Base-by-base conservation (phyloP, 768 basidiomycete genomes). In the Chalciporus piperatus region DNA sequence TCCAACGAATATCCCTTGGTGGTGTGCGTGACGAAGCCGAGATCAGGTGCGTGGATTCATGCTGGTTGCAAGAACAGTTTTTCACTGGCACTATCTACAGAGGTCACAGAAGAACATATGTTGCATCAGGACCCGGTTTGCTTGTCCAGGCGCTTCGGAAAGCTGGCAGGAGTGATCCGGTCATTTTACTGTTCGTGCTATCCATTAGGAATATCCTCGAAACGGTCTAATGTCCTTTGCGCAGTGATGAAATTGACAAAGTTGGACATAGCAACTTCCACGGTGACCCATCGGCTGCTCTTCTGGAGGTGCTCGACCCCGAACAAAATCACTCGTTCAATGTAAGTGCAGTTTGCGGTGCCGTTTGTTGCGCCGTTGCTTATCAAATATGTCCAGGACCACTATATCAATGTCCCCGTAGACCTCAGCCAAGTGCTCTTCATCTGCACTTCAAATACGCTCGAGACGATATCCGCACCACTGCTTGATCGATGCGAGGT, bases 21-120 rank as follows among this genome's bases (percentile, higher is more conserved):
- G 94, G 95, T 27, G 91, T 97, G 8, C 78, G 94, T 3, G 94
- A 98, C 60, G 95, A 98, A 68, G 94, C 91, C 0, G 87, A 88
- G 65, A 86, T 89, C 45, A 75, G 87, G 41, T 69, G 1, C 22
- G 19, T 44, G 30, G 30, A 32, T 10, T 10, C 30, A 11, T 32
- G 13, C 12, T 12, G 2, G 30, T 32, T 32, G 3, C 30, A 13
- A 32, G 30, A 32, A 32, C 30, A 32, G 11, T 10, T 12, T 11
- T 13, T 32, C 30, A 32, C 30, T 3, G 11, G 11, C 1, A 10
- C 2, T 10, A 2, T 32, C 30, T 12, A 28, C 46, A 68, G 67
- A 45, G 87, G 87, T 2, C 87, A 89, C 58, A 70, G 78, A 64
- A 76, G 94, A 47, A 98, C 95, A 20, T 98, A 97, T 60, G 92